Conservation (phyloP, 306 rosid species). For the Cicer cuneatum region DNA sequence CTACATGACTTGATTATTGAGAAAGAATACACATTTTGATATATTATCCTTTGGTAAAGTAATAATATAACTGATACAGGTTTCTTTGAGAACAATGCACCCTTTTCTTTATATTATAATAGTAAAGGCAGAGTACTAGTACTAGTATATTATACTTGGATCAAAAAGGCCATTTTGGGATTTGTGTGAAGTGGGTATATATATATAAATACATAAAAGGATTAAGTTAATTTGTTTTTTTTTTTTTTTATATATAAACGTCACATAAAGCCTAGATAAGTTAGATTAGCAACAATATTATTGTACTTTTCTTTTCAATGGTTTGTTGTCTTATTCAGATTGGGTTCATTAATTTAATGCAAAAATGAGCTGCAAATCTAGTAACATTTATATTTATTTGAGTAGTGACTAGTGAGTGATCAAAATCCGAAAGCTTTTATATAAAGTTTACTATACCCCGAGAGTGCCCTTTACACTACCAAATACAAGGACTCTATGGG, state of each 20-base stretch:
- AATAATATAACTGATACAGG: constrained; percentile 45
- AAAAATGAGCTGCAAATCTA: constrained; percentile 46
- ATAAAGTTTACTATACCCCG: constrained; percentile 44
- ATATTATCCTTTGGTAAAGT: constrained; percentile 47
- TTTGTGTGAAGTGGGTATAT: constrained; percentile 27
- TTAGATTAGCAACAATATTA: constrained; percentile 44
- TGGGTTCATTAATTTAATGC: constrained; percentile 40
- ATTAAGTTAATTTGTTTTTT: constrained; percentile 37
- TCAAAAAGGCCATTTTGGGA: constrained; percentile 49
- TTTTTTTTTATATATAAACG: constrained; percentile 25
- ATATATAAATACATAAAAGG: constrained; percentile 5
- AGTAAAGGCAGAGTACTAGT: neutral
- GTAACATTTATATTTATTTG: constrained; percentile 12
- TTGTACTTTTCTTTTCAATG: constrained; percentile 37
- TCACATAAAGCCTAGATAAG: constrained; percentile 43
- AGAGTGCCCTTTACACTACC: constrained; percentile 38
- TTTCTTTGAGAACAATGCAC: constrained; percentile 65
- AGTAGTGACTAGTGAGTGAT: constrained; percentile 18
- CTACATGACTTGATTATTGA: constrained; percentile 46
- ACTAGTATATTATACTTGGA: constrained; percentile 21
- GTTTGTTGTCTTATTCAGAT: constrained; percentile 54
- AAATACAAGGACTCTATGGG: constrained; percentile 44
- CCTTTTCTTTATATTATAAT: constrained; percentile 32
- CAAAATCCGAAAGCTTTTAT: constrained; percentile 53
- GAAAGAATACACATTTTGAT: constrained; percentile 38